Evolutionary conservation across 495 filamentous ascomycete genomes (phyloP).

Genomic region (Aspergillus avenaceus): DNA sequence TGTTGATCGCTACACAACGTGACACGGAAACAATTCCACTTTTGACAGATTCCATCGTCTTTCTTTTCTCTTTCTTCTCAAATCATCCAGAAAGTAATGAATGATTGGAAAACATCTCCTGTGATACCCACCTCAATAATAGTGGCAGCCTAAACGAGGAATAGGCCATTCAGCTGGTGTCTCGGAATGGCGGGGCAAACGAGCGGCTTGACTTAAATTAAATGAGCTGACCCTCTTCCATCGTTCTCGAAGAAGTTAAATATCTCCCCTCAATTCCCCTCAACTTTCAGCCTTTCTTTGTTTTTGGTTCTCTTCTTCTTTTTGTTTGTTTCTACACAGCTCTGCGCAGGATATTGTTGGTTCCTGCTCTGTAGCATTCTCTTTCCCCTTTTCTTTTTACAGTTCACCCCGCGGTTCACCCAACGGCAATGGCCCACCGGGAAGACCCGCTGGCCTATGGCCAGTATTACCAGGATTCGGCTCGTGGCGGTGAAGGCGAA

Average conservation of each 20-base stretch:
- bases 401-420: background rate
- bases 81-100: background rate
- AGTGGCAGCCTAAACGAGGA: background rate
- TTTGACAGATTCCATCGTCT: no score
- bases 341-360: background rate
- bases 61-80: no score
- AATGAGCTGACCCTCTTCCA: background rate
- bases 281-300: no score
- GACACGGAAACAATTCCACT: no score
- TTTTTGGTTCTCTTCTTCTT: background rate
- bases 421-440: constrained; percentile 33
- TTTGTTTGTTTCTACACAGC: background rate
- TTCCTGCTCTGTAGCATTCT: background rate
- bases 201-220: background rate
- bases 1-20: no score
- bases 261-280: background rate
- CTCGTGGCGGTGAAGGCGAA: constrained; percentile 27
- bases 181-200: constrained; percentile 1
- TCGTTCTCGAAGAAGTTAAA: background rate
- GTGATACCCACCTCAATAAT: background rate
- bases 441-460: constrained; percentile 56
- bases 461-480: constrained; percentile 39
- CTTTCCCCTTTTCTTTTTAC: background rate
- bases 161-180: background rate
- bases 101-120: background rate